These are phyloP conservation scores for Melampsora occidentalis DNA, from an alignment of 1,284 basidiomycete species.

Conservation along the genomic window DNA sequence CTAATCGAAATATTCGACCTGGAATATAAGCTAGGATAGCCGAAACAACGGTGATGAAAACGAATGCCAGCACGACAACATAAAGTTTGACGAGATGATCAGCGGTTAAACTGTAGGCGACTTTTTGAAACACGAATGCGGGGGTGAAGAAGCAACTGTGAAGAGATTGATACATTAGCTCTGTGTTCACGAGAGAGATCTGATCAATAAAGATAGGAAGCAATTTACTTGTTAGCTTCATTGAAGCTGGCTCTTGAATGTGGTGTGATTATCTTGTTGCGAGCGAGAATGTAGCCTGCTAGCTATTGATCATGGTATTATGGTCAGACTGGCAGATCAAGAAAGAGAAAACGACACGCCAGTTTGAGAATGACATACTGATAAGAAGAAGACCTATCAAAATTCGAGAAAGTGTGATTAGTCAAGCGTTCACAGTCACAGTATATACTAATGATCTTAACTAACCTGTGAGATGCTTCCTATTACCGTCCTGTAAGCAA, in stretches of 20 bases:
- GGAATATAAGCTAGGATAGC: constrained; percentile 50
- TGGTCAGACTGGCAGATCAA: neutral
- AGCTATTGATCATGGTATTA: constrained; percentile 26
- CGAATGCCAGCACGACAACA: constrained; percentile 55
- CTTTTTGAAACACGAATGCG: constrained; percentile 55
- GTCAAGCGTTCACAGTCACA: neutral
- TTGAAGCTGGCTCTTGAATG: constrained; percentile 51
- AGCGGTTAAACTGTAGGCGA: constrained; percentile 56
- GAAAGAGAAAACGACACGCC: neutral
- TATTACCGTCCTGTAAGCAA: constrained; percentile 3
- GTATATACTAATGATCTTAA: neutral
- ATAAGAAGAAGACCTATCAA: constrained; percentile 39
- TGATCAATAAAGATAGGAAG: too few relatives aligned
- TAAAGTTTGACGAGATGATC: constrained; percentile 54
- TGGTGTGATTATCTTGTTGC: constrained; percentile 55
- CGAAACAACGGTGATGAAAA: constrained; percentile 53
- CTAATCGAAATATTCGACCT: constrained; percentile 52
- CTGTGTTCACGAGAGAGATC: too few relatives aligned
- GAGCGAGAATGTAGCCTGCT: constrained; percentile 55
- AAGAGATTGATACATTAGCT: neutral
- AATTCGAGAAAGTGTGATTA: neutral
- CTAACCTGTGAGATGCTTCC: constrained; percentile 33
- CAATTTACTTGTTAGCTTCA: constrained; percentile 26
- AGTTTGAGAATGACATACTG: constrained; percentile 16
- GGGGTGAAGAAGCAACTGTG: constrained; percentile 52